Evolutionary conservation across 306 rosid genomes (phyloP), one percentile per base, ranked within the genome.

Genomic region (Cicer yamashitae): DNA sequence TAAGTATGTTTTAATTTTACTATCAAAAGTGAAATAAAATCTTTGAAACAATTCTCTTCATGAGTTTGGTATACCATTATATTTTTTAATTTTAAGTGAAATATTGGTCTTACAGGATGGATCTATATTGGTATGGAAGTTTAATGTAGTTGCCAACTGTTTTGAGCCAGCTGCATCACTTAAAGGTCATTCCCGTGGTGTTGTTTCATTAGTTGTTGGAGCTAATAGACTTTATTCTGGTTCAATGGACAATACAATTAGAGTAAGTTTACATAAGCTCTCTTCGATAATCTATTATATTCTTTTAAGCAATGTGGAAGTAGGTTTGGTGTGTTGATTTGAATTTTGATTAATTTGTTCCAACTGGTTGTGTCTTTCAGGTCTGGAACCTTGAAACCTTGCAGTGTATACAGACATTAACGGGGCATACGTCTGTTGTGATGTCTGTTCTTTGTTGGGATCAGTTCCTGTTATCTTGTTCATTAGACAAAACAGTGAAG

Each of bases 381-480:
- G 91, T 94, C 45, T 94, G 98, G 98, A 90, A 82, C 84, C 91
- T 94, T 57, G 97, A 94, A 81, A 90, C 90, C 4, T 86, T 91
- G 85, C 96, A 94, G 77, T 94, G 98, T 82, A 17, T 94, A 74
- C 98, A 94, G 84, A 94, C 96, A 22, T 84, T 94, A 63, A 84
- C 91, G 22, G 97, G 86, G 76, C 98, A 94, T 76, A 90, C 88
- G 13, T 78, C 96, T 25, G 98, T 94, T 76, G 98, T 94, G 73
- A 94, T 92, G 98, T 94, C 98, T 77, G 85, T 94, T 82, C 97
- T 94, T 79, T 91, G 96, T 83, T 94, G 98, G 98, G 97, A 94
- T 25, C 97, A 94, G 85, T 94, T 91, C 72, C 96, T 94, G 54
- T 77, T 94, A 78, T 90, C 98, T 43, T 88, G 92, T 73, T 94